Evolutionary conservation across 2,329 filamentous ascomycete genomes (phyloP).

Genomic region (Penicillium sp.): DNA sequence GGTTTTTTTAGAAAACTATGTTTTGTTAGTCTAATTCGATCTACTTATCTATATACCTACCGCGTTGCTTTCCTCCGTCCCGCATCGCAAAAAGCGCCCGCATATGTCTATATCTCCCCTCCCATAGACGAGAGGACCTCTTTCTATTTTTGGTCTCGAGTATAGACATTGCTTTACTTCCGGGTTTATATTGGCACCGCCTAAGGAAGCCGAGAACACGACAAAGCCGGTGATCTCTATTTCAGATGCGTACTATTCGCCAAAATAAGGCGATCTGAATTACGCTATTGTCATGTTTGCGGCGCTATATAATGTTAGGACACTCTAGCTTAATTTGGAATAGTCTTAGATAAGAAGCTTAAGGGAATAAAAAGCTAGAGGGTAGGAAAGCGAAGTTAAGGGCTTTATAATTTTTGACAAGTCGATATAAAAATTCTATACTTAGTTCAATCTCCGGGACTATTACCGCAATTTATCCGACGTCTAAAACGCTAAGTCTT

Average conservation of each 20-base stretch:
- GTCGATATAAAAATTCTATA: too few species aligned
- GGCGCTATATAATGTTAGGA: not conserved
- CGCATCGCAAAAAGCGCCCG: conserved; percentile 1
- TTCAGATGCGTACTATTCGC: not conserved
- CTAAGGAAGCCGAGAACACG: conserved; percentile 3
- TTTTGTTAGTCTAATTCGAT: conserved; percentile 4
- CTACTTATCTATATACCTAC: not conserved
- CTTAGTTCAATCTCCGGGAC: too few species aligned
- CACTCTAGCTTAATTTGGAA: conserved; percentile 4
- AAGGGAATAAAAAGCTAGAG: not conserved
- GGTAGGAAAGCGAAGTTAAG: not conserved
- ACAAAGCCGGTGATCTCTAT: conserved; percentile 4
- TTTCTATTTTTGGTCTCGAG: not conserved
- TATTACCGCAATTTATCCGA: not conserved
- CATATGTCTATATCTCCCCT: not conserved
- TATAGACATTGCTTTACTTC: conserved; percentile 1
- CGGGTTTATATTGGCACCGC: not conserved
- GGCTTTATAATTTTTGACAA: not conserved
- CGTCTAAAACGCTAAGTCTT: too few species aligned
- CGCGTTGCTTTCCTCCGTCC: not conserved
- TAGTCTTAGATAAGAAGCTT: not conserved
- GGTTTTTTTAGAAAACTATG: conserved; percentile 5
- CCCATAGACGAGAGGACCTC: not conserved
- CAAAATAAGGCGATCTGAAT: not conserved
- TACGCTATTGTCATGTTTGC: conserved; percentile 5